Conservation (phyloP, 768 basidiomycete genomes). For the Tricholoma saponaceum region DNA sequence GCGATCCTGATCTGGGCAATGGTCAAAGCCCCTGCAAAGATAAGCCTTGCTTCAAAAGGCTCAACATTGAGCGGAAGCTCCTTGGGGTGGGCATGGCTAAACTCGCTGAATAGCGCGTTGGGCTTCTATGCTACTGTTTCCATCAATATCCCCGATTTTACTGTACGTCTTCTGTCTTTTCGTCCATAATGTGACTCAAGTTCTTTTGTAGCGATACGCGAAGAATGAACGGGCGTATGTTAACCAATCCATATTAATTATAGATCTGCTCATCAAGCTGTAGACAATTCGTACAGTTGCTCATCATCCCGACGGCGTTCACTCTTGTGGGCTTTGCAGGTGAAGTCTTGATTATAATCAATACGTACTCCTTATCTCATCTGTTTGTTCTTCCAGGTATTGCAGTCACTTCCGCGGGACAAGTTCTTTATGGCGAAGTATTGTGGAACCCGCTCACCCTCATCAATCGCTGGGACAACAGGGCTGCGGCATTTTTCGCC, state of each 20-base stretch:
- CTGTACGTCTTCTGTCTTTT: slow-evolving; percentile 25
- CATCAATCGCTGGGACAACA: slow-evolving; percentile 80
- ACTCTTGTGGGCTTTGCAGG: slow-evolving; percentile 73
- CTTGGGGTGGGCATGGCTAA: slow-evolving; percentile 77
- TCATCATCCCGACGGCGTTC: slow-evolving; percentile 75
- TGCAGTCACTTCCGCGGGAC: slow-evolving; percentile 74
- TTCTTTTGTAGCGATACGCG: slow-evolving; percentile 58
- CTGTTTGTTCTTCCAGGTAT: slow-evolving; percentile 39
- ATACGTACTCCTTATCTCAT: not conserved
- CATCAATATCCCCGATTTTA: slow-evolving; percentile 86
- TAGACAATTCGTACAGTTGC: slow-evolving; percentile 70
- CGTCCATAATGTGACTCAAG: not conserved
- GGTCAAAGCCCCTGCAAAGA: slow-evolving; percentile 57
- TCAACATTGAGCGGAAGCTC: slow-evolving; percentile 47
- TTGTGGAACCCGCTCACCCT: slow-evolving; percentile 75
- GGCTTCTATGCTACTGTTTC: slow-evolving; percentile 71
- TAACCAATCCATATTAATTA: not conserved
- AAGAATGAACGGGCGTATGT: slow-evolving; percentile 59
- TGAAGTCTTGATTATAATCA: slow-evolving; percentile 5
- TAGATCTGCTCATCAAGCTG: not conserved
- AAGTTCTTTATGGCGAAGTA: slow-evolving; percentile 60
- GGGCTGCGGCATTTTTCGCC: slow-evolving; percentile 82
- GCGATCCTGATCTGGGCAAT: slow-evolving; percentile 80
- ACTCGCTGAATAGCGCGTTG: slow-evolving; percentile 70
- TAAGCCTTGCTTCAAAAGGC: slow-evolving; percentile 53